Base-by-base conservation (phyloP, 129 eudicot species). In the Flaveria ramosissima region DNA sequence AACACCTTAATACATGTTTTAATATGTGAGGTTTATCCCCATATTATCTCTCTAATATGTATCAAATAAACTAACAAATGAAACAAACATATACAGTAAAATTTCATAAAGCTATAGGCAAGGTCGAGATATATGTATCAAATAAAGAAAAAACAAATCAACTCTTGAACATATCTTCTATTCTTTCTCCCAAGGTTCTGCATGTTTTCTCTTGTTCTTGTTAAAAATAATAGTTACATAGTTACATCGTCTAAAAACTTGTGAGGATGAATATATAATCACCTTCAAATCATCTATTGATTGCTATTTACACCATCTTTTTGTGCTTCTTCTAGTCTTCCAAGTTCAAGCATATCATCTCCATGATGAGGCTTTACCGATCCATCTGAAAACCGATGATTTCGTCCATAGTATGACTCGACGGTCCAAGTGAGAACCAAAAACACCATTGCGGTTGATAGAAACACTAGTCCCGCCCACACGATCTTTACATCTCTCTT, bases 351-450 rank as follows among this genome's bases (percentile, higher is more conserved):
- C 19, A 11, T 68, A 41, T 62, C 75, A 45, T 71, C 85, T 3
- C 20, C 61, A 42, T 57, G 71, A 55, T 89, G 86, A 26, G 96
- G 93, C 62, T 88, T 88, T 55, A 89, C 85, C 10, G 93, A 88
- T 36, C 86, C 84, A 79, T 82, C 86, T 2, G 85, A 82, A 75
- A 83, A 80, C 39, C 84, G 81, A 64, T 78, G 81, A 53, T 75
- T 62, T 52, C 57, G 80, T 7, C 72, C 83, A 65, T 78, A 85
- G 71, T 78, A 73, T 5, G 83, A 83, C 59, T 77, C 76, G 6
- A 41, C 11, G 57, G 75, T 82, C 98, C 98, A 92, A 7, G 83
- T 41, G 47, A 86, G 82, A 69, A 90, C 85, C 51, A 92, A 85
- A 36, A 77, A 74, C 50, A 88, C 88, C 90, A 92, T 87, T 24